phyloP scores from a whole-genome alignment of 257 asterid genomes.

The Solanum lycopersicoides region DNA sequence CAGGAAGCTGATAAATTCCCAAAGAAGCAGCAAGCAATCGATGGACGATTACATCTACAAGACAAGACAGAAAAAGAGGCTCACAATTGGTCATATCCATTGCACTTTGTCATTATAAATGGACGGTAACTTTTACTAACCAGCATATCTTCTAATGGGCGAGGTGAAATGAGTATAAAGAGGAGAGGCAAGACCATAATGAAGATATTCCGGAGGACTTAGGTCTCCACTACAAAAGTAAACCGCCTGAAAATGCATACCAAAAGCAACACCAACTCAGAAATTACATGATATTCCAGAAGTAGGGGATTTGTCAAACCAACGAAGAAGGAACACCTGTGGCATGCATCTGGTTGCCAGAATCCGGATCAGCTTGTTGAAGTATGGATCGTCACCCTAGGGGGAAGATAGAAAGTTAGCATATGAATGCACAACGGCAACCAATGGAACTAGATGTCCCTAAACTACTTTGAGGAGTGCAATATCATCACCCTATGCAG shows the following conservation, averaged over 20 bases:
- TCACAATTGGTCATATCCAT: neutral
- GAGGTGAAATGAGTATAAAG: slow-evolving; percentile 97
- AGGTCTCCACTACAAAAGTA: slow-evolving; percentile 97
- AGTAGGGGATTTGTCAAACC: neutral
- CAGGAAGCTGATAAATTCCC: slow-evolving; percentile 85
- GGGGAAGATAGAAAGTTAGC: neutral
- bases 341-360: slow-evolving; percentile 99
- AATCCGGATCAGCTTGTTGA: slow-evolving; percentile 91
- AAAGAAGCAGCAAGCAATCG: slow-evolving; percentile 94
- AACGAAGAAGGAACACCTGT: slow-evolving; percentile 49
- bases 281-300: neutral
- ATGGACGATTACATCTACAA: slow-evolving; percentile 83
- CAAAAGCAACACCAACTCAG: neutral
- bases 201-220: slow-evolving; percentile 78
- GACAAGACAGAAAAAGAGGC: slow-evolving; percentile 5
- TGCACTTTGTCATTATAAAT: slow-evolving; percentile 2
- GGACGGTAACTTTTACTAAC: slow-evolving; percentile 18
- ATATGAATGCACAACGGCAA: neutral
- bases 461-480: neutral
- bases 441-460: neutral
- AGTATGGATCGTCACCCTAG: slow-evolving; percentile 87
- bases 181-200: slow-evolving; percentile 94
- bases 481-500: neutral
- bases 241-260: slow-evolving; percentile 60
- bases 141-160: slow-evolving; percentile 98